phyloP scores from a whole-genome alignment of 192 early-diverging fungal genomes.

The Physocladia obscura region DNA sequence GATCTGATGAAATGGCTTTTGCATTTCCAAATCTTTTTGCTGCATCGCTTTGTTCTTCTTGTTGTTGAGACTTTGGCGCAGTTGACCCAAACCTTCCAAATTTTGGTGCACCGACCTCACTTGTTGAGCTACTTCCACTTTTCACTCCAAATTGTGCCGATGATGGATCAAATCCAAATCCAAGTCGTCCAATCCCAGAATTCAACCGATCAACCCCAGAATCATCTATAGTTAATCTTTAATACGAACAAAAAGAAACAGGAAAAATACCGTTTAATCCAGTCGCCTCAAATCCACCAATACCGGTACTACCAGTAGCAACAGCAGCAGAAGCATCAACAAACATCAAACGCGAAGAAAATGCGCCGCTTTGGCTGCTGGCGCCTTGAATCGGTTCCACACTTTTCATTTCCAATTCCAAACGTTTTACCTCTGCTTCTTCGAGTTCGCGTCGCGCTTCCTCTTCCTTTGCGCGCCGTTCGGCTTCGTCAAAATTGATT shows the following conservation, averaged over 20 bases:
- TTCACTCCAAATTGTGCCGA: not conserved
- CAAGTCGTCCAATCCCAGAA: constrained; percentile 31
- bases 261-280: too few relatives aligned
- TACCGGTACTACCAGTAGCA: too few relatives aligned
- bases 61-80: not conserved
- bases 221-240: constrained; percentile 28
- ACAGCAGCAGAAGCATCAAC: constrained; percentile 27
- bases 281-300: too few relatives aligned
- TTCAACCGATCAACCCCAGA: constrained; percentile 11
- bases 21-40: constrained; percentile 79
- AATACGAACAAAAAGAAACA: too few relatives aligned
- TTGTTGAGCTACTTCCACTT: not conserved
- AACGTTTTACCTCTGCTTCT: constrained; percentile 39
- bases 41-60: constrained; percentile 56
- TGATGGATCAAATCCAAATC: constrained; percentile 31
- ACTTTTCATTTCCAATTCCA: constrained; percentile 36
- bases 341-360: constrained; percentile 53
- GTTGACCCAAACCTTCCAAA: constrained; percentile 53
- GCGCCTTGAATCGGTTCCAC: constrained; percentile 23
- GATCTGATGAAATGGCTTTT: constrained; percentile 87
- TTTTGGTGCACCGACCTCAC: not conserved
- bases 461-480: constrained; percentile 82
- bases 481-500: constrained; percentile 91
- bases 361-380: not conserved
- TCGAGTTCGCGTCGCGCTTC: constrained; percentile 60